Conservation (phyloP, 2,329 filamentous ascomycete genomes). For the Sclerotinia nivalis region DNA sequence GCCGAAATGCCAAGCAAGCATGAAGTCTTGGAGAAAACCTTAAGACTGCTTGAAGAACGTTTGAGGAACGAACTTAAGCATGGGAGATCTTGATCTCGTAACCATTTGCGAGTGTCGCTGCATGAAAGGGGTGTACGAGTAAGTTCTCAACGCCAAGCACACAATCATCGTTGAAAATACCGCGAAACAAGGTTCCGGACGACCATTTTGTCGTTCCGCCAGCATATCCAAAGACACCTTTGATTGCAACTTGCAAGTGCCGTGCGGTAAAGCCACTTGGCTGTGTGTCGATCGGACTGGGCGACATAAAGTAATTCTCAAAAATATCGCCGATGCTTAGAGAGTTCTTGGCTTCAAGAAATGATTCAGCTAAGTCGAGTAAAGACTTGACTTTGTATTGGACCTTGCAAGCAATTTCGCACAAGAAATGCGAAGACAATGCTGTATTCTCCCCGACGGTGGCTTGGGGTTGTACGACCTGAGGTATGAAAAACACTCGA, state of each 20-base stretch:
- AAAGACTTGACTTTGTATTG: neutral
- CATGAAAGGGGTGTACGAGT: neutral
- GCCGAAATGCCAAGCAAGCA: neutral
- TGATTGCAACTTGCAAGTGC: neutral
- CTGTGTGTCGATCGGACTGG: neutral
- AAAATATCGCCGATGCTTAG: neutral
- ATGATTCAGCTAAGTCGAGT: neutral
- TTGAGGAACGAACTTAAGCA: neutral
- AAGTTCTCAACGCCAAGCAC: neutral
- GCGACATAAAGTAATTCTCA: neutral
- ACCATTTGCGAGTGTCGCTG: neutral
- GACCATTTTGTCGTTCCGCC: neutral
- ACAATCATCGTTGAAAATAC: neutral
- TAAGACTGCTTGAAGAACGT: neutral
- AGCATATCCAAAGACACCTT: neutral
- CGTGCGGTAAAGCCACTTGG: neutral
- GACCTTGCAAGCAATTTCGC: neutral
- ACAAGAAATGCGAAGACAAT: too few species aligned
- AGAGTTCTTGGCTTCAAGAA: neutral
- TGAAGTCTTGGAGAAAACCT: neutral
- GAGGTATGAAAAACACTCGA: neutral
- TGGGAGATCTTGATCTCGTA: neutral
- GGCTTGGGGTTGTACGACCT: neutral
- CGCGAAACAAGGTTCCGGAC: neutral
- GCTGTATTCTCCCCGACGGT: neutral